Evolutionary conservation across 148 eudicot species (phyloP).

Genomic region (Salicornia ramosissima): DNA sequence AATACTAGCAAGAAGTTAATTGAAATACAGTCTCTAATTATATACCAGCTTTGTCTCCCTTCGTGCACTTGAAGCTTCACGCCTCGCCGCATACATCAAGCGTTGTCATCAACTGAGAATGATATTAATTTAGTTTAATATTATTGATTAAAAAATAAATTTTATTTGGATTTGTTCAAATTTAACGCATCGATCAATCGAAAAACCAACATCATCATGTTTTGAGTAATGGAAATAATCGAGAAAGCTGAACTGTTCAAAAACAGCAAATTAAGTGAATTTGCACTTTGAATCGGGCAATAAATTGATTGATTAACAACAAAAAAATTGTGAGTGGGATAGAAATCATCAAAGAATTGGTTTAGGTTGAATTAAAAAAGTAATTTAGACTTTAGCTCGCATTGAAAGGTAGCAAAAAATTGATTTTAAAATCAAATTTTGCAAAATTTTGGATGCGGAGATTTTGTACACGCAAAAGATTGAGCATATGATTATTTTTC

Average conservation of each 20-base stretch:
- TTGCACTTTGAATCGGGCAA: constrained; percentile 1
- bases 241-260: background rate
- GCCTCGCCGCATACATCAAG: constrained; percentile 27
- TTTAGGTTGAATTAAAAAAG: background rate
- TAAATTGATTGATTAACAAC: background rate
- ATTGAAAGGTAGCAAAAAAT: constrained; percentile 10
- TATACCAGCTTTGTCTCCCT: background rate
- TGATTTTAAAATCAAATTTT: background rate
- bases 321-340: background rate
- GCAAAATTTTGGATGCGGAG: constrained; percentile 1
- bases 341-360: background rate
- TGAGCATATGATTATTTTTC: background rate
- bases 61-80: background rate
- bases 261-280: background rate
- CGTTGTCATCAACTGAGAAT: constrained; percentile 13
- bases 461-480: background rate
- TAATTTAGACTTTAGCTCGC: background rate
- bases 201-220: background rate
- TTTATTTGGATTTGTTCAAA: background rate
- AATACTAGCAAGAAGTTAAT: background rate
- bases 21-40: background rate
- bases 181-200: background rate
- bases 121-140: background rate
- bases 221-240: background rate
- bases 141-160: background rate